These are phyloP conservation scores for Dipteronia dyeriana DNA, from an alignment of 345 rosid genomes.

Conservation along the genomic window DNA sequence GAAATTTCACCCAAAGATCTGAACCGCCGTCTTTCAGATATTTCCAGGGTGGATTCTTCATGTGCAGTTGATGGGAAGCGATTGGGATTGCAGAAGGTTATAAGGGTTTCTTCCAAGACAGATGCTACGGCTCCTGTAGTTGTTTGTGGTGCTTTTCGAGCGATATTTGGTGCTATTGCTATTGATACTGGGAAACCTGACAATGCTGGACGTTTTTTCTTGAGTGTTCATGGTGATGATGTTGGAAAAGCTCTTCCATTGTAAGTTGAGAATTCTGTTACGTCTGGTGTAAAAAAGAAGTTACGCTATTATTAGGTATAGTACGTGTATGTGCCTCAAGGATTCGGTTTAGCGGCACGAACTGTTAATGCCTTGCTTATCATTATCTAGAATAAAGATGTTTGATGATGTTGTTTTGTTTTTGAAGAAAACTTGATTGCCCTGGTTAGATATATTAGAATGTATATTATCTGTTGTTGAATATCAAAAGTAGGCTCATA, in stretches of 20 bases:
- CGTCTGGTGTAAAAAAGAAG: background rate
- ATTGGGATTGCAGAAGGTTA: constrained; percentile 53
- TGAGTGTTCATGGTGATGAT: constrained; percentile 46
- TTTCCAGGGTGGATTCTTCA: constrained; percentile 49
- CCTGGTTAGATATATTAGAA: background rate
- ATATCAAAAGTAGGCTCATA: background rate
- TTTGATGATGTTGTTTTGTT: background rate
- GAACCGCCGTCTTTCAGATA: constrained; percentile 34
- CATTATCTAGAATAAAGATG: background rate
- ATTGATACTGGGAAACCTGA: constrained; percentile 47
- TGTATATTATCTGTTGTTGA: background rate
- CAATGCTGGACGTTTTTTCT: constrained; percentile 50
- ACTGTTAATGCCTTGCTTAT: background rate
- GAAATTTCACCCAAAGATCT: constrained; percentile 56
- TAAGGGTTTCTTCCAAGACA: constrained; percentile 61
- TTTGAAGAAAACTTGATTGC: background rate
- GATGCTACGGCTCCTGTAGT: constrained; percentile 42
- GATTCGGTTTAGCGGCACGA: background rate
- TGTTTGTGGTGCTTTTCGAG: constrained; percentile 62
- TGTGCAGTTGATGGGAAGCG: constrained; percentile 62
- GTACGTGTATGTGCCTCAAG: background rate
- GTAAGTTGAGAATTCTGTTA: constrained; percentile 11
- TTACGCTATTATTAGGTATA: background rate
- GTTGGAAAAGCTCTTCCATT: constrained; percentile 33
- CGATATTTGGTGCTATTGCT: constrained; percentile 75